These are phyloP conservation scores for Rhodotorula sp. DNA, from an alignment of 1,284 basidiomycete species.

Conservation along the genomic window DNA sequence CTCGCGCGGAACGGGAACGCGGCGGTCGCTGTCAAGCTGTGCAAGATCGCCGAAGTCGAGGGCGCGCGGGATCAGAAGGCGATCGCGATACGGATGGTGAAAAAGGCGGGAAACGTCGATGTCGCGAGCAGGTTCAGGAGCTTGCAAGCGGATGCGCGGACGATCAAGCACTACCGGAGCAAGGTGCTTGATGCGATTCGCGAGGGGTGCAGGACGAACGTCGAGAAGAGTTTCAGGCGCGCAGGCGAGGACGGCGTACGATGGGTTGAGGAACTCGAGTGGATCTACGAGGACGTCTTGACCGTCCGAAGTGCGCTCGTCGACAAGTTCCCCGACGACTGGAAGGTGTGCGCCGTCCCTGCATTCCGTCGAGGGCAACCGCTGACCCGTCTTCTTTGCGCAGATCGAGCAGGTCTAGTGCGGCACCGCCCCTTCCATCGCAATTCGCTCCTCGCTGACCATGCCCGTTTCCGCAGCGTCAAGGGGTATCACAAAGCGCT, in stretches of 20 bases:
- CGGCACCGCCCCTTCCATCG: not conserved
- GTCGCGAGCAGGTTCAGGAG: constrained; percentile 86
- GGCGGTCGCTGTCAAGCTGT: constrained; percentile 80
- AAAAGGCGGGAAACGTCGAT: constrained; percentile 84
- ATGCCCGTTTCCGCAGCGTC: constrained; percentile 59
- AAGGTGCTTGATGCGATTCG: constrained; percentile 81
- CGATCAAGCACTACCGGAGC: constrained; percentile 93
- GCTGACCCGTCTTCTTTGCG: no score
- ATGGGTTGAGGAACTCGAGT: constrained; percentile 76
- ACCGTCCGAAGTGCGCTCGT: constrained; percentile 82
- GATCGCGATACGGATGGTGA: constrained; percentile 86
- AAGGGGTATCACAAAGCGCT: constrained; percentile 91
- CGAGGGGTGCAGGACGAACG: constrained; percentile 48
- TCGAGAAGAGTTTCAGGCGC: constrained; percentile 24
- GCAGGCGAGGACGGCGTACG: constrained; percentile 48
- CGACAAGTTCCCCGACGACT: constrained; percentile 83
- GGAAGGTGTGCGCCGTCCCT: constrained; percentile 39
- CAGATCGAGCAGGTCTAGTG: constrained; percentile 37
- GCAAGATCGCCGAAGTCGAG: constrained; percentile 93
- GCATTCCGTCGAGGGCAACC: not conserved
- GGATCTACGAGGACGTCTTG: constrained; percentile 94
- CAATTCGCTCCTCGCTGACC: not conserved
- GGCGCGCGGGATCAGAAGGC: constrained; percentile 93
- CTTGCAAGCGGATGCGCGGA: constrained; percentile 85
- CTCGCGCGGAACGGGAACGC: constrained; percentile 75